phyloP scores from a whole-genome alignment of 2,329 filamentous ascomycete genomes.

The Rhynchosporium graminicola region DNA sequence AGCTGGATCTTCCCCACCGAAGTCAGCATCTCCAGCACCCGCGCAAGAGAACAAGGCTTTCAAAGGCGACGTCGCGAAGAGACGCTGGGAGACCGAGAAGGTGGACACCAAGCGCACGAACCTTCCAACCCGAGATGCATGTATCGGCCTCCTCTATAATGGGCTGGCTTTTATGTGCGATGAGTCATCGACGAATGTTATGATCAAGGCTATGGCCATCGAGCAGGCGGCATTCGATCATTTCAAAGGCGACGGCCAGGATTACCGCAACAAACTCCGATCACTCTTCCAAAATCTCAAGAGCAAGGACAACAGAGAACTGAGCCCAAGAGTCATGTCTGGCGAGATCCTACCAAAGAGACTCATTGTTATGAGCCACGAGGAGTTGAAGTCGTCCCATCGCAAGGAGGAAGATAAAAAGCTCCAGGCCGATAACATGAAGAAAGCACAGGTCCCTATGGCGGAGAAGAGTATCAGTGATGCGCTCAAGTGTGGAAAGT shows the following conservation, averaged over 20 bases:
- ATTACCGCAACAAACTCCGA: conserved; percentile 86
- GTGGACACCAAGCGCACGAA: conserved; percentile 77
- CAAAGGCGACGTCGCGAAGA: conserved; percentile 72
- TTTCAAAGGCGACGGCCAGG: conserved; percentile 68
- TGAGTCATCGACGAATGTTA: conserved; percentile 68
- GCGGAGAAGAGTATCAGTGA: conserved; percentile 88
- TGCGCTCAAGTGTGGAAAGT: conserved; percentile 86
- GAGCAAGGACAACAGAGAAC: conserved; percentile 79
- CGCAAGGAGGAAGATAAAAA: conserved; percentile 74
- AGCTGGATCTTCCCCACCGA: conserved; percentile 30
- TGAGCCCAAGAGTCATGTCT: conserved; percentile 73
- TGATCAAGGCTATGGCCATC: conserved; percentile 77
- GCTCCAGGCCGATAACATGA: conserved; percentile 91
- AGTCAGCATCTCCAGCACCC: conserved; percentile 39
- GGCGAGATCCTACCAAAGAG: conserved; percentile 70
- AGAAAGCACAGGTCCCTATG: conserved; percentile 92
- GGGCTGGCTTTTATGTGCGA: conserved; percentile 73
- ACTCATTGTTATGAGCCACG: conserved; percentile 84
- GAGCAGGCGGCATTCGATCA: conserved; percentile 74
- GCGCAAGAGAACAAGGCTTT: conserved; percentile 51
- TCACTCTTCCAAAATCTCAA: conserved; percentile 95
- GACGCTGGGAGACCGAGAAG: conserved; percentile 78
- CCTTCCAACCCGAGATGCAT: conserved; percentile 74
- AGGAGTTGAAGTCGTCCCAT: conserved; percentile 88
- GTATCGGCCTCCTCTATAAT: conserved; percentile 91